Evolutionary conservation across 805 yeast species (phyloP), one percentile per base, ranked within the genome.

Genomic region (Candida takata): DNA sequence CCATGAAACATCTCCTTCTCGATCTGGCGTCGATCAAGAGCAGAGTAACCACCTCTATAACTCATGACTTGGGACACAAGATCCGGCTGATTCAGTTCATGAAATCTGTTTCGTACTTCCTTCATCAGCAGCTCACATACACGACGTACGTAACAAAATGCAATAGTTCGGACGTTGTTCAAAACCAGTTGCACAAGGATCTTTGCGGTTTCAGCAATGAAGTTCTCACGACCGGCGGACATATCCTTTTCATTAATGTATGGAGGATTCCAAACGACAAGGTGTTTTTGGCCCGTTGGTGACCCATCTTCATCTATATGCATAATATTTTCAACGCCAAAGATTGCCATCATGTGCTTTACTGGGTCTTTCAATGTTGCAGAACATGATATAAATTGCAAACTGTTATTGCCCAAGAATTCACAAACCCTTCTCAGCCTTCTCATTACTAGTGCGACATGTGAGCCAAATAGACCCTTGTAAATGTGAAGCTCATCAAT

Each of bases 21-120:
- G 38, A 92, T 90, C 36, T 76, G 70, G 45, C 98, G 71, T 45
- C 99, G 69, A 51, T 90, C 97, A 2, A 71, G 60, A 2, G 88
- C 79, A 4, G 95, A 76, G 52, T 92, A 92, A 2, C 99, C 99
- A 25, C 97, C 98, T 45, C 99, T 65, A 49, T 92, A 92, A 34
- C 95, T 77, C 94, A 86, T 84, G 4, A 88, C 80, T 38, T 79
- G 81, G n/a, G 73, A 62, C 4, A 67, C 51, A 33, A 75, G 49
- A 23, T 72, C 70, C 10, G 64, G 49, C 44, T 65, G 65, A 23
- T 69, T 68, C 31, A 64, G 48, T 19, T 65, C 67, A 24, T 65
- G 60, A 24, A 79, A 62, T 13, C 67, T 56, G n/a, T 62, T 65
- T 35, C 95, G 60, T 0, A 88, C 81, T 36, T 85, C 90, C 45